These are phyloP conservation scores for Trypanosoma platydactyli DNA, from an alignment of 208 protist genomes.

Conservation along the genomic window DNA sequence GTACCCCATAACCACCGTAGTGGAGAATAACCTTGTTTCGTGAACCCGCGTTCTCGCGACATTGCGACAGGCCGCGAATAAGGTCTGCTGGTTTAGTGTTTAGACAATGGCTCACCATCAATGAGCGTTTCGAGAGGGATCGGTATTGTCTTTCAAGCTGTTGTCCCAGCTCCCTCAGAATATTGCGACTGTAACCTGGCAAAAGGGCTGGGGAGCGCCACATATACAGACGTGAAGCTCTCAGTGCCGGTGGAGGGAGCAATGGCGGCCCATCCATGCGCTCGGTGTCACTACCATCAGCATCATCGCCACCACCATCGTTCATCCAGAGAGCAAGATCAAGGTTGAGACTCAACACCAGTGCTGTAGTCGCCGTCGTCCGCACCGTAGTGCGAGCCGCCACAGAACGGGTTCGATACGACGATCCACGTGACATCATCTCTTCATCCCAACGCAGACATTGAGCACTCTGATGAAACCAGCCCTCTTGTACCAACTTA, in stretches of 20 bases:
- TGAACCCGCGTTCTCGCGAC: slow-evolving; percentile 55
- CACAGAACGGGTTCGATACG: slow-evolving; percentile 62
- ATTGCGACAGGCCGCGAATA: slow-evolving; percentile 53
- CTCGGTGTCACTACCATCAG: slow-evolving; percentile 16
- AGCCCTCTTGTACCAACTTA: slow-evolving; percentile 58
- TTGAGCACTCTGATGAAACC: slow-evolving; percentile 60
- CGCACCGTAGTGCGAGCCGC: slow-evolving; percentile 50
- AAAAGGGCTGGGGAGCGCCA: slow-evolving; percentile 78
- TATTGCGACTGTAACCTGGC: slow-evolving; percentile 46
- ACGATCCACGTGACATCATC: slow-evolving; percentile 46
- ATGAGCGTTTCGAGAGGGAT: slow-evolving; percentile 57
- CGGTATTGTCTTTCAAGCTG: slow-evolving; percentile 74
- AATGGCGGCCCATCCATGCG: not conserved
- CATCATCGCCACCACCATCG: slow-evolving; percentile 45
- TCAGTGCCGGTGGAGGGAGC: slow-evolving; percentile 6
- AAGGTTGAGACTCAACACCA: slow-evolving; percentile 76
- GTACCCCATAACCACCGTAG: slow-evolving; percentile 76
- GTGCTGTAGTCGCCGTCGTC: slow-evolving; percentile 55
- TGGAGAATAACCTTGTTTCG: slow-evolving; percentile 79
- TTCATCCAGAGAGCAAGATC: slow-evolving; percentile 46
- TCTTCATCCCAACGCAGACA: slow-evolving; percentile 65
- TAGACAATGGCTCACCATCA: slow-evolving; percentile 48
- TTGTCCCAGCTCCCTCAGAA: slow-evolving; percentile 57
- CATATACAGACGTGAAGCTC: slow-evolving; percentile 44
- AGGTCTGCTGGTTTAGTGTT: slow-evolving; percentile 64